These are phyloP conservation scores for Helicocarpus griseus DNA, from an alignment of 2,329 filamentous ascomycete species.

Conservation along the genomic window DNA sequence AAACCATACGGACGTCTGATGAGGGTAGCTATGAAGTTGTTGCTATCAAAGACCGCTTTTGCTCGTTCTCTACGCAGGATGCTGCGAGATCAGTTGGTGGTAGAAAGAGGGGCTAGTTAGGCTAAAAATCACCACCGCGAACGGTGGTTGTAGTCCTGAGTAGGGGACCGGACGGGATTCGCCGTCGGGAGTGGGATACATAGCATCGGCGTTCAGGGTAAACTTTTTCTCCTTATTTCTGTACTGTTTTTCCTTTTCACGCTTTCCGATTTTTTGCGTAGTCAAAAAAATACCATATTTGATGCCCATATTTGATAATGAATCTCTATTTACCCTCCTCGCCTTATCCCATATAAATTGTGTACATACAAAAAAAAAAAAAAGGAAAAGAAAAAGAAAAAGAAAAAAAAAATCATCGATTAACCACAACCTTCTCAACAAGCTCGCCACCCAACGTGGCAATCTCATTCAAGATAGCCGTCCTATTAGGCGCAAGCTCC, in stretches of 20 bases:
- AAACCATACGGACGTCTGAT: slow-evolving; percentile 74
- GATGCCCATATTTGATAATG: no score
- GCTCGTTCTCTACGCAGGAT: slow-evolving; percentile 70
- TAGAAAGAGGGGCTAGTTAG: slow-evolving; percentile 1
- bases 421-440: slow-evolving; percentile 56
- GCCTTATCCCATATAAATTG: no score
- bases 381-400: background rate
- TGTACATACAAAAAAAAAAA: background rate
- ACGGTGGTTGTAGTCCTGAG: no score
- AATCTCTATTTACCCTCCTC: no score
- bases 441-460: slow-evolving; percentile 51
- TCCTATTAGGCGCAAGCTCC: slow-evolving; percentile 28
- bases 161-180: background rate
- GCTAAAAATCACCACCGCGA: background rate
- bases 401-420: slow-evolving; percentile 7
- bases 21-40: slow-evolving; percentile 98
- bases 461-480: slow-evolving; percentile 36
- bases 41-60: slow-evolving; percentile 87
- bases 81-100: slow-evolving; percentile 31
- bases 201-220: slow-evolving; percentile 6
- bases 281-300: no score
- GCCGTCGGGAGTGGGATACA: background rate
- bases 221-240: no score
- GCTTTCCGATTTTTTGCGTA: background rate
- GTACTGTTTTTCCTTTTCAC: slow-evolving; percentile 3